Evolutionary conservation across 1,284 basidiomycete genomes (phyloP).

Genomic region (Moesziomyces sp.): DNA sequence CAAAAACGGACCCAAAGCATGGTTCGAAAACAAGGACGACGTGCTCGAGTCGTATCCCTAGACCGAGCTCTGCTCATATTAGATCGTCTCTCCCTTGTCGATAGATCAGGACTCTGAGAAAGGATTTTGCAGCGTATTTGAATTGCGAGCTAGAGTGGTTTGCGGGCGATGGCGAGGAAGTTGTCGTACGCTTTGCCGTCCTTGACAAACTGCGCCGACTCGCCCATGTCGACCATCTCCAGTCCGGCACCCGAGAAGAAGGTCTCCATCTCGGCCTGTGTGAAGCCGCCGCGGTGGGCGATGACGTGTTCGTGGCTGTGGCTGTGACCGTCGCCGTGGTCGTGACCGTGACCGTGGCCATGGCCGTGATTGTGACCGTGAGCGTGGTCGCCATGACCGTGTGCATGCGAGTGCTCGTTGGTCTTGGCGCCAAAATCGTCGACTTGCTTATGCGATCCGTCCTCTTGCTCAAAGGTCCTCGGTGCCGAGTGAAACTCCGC

Average conservation of each 20-base stretch:
- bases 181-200: conserved; percentile 32
- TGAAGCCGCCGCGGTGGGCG: conserved; percentile 44
- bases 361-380: conserved; percentile 6
- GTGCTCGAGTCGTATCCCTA: conserved; percentile 38
- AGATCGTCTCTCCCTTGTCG: neutral
- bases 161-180: conserved; percentile 43
- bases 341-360: conserved; percentile 8
- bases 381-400: conserved; percentile 11
- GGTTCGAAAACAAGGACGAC: conserved; percentile 41
- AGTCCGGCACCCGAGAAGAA: conserved; percentile 39
- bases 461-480: conserved; percentile 8
- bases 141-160: conserved; percentile 10
- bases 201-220: conserved; percentile 35
- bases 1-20: conserved; percentile 22
- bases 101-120: neutral
- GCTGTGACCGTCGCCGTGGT: neutral
- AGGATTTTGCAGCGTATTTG: neutral
- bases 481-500: conserved; percentile 23
- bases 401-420: conserved; percentile 4
- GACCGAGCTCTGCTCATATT: neutral
- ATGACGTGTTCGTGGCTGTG: conserved; percentile 41
- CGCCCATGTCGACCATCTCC: conserved; percentile 34
- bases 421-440: conserved; percentile 10
- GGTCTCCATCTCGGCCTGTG: conserved; percentile 23
- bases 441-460: conserved; percentile 28